Conservation (phyloP, 129 eudicot species). For the Mikania micrantha region DNA sequence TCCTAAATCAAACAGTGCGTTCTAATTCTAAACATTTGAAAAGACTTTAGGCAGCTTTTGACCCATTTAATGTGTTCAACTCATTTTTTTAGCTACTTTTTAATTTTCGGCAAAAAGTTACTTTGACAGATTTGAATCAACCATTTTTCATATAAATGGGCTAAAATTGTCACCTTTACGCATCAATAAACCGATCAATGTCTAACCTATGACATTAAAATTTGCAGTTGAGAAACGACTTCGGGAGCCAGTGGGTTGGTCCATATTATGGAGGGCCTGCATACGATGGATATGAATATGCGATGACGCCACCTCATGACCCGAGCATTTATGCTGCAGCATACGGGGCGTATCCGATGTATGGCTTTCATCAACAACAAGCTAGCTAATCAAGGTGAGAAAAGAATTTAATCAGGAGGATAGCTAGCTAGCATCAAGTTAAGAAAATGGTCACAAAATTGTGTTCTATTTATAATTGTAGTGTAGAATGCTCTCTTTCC, state of each 20-base stretch:
- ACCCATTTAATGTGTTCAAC: not conserved
- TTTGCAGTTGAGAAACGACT: slow-evolving; percentile 61
- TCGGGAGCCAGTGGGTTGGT: slow-evolving; percentile 74
- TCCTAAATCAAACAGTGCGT: no score
- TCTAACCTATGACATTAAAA: not conserved
- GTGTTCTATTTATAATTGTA: slow-evolving; percentile 22
- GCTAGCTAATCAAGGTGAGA: slow-evolving; percentile 22
- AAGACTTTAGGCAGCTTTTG: not conserved
- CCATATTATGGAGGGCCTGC: slow-evolving; percentile 75
- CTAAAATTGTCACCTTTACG: not conserved
- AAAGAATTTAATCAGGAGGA: slow-evolving; percentile 7
- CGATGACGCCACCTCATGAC: slow-evolving; percentile 70
- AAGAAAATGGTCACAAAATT: slow-evolving; percentile 26
- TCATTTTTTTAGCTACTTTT: not conserved
- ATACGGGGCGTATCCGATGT: slow-evolving; percentile 73
- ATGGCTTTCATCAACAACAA: slow-evolving; percentile 80
- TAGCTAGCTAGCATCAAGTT: slow-evolving; percentile 14
- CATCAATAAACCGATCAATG: not conserved
- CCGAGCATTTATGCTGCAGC: slow-evolving; percentile 81
- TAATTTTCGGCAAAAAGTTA: not conserved
- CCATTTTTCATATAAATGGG: not conserved
- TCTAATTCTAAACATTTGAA: not conserved
- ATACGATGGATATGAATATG: slow-evolving; percentile 73
- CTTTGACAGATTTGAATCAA: not conserved
- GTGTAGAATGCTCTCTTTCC: slow-evolving; percentile 35